Evolutionary conservation across 805 yeast genomes (phyloP).

Genomic region (Sugiyamaella smithiae): DNA sequence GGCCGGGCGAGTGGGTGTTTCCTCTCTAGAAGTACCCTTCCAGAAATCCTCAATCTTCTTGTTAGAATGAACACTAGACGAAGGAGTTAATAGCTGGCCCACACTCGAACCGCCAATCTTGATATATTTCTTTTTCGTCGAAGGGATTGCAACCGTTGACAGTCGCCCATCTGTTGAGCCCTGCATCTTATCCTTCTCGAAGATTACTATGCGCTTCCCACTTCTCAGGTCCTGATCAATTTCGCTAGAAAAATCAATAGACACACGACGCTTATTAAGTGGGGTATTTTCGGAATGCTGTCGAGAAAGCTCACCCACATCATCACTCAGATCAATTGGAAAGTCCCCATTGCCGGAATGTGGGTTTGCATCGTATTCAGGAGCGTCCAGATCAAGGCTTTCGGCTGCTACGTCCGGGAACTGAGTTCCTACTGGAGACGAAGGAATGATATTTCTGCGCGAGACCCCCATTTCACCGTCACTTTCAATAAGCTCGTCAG

Average conservation of each 20-base stretch:
- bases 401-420: slow-evolving; percentile 6
- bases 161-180: no score
- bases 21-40: not conserved
- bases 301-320: no score
- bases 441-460: no score
- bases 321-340: not conserved
- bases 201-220: slow-evolving; percentile 12
- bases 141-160: not conserved
- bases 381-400: slow-evolving; percentile 12
- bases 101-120: slow-evolving; percentile 6
- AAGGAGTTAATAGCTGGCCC: not conserved
- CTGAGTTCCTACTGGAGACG: not conserved
- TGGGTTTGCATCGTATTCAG: not conserved
- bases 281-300: not conserved
- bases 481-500: not conserved
- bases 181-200: not conserved
- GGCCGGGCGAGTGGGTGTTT: not conserved
- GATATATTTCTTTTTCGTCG: not conserved
- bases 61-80: not conserved
- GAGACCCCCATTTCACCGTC: not conserved
- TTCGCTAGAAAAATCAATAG: slow-evolving; percentile 12
- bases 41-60: not conserved
- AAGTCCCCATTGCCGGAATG: not conserved
- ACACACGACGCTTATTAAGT: not conserved
- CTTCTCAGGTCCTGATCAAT: slow-evolving; percentile 18